Conservation (phyloP, 2,329 filamentous ascomycete species). For the Colletotrichum melonis region DNA sequence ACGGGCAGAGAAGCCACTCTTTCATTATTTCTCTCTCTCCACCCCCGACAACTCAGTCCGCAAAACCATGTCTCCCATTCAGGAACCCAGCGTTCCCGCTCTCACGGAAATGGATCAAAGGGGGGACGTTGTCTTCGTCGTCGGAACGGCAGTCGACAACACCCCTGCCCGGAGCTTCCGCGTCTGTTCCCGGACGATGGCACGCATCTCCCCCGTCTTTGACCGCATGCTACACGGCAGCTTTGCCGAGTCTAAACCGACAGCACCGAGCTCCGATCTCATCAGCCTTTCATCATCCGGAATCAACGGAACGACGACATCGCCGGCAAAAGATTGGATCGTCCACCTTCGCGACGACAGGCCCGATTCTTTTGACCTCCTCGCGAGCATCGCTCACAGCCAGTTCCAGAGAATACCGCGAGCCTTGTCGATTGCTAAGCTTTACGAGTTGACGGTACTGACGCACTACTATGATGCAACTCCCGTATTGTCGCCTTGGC, state of each 20-base stretch:
- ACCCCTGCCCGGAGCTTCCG: conserved; percentile 36
- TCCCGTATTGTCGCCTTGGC: conserved; percentile 40
- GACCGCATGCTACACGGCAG: conserved; percentile 43
- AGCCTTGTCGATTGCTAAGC: conserved; percentile 37
- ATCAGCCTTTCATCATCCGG: background rate
- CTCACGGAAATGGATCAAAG: conserved; percentile 19
- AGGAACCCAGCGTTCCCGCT: background rate
- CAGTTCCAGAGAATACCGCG: conserved; percentile 41
- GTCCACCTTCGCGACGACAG: conserved; percentile 46
- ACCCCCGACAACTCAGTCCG: background rate
- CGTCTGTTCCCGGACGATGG: conserved; percentile 43
- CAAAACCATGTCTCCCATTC: conserved; percentile 8
- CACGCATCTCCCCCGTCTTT: conserved; percentile 43
- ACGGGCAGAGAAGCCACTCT: background rate
- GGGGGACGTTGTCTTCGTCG: conserved; percentile 25
- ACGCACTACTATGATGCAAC: conserved; percentile 47
- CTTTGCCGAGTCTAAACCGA: conserved; percentile 40
- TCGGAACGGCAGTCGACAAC: conserved; percentile 5
- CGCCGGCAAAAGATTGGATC: conserved; percentile 37
- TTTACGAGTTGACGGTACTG: conserved; percentile 44
- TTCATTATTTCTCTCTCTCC: background rate
- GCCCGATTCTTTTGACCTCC: conserved; percentile 41
- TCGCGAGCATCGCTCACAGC: conserved; percentile 47
- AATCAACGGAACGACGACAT: background rate
- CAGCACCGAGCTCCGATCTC: background rate